Percentiles rank a stretch among this genome's conserved stretches.
phyloP scores from a whole-genome alignment of 2,329 filamentous ascomycete genomes.

The Colletotrichum sp. region DNA sequence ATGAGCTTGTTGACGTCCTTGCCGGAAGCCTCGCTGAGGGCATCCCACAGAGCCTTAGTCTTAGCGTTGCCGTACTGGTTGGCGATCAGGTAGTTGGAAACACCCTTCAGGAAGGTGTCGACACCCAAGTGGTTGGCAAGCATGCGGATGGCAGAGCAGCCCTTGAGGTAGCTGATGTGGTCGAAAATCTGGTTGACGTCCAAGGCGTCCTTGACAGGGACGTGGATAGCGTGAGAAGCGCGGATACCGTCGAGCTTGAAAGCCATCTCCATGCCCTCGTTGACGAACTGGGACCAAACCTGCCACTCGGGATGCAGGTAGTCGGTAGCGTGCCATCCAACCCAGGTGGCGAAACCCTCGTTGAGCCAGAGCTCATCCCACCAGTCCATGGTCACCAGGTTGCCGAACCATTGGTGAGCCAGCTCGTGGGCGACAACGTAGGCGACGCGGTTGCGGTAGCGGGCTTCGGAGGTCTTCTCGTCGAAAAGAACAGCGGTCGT shows the following conservation, averaged over 20 bases:
- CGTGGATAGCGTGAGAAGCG: constrained; percentile 94
- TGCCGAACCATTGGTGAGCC: constrained; percentile 95
- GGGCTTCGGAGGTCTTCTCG: constrained; percentile 85
- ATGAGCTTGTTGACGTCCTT: constrained; percentile 88
- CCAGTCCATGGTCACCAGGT: constrained; percentile 97
- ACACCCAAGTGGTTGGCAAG: constrained; percentile 87
- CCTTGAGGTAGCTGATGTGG: constrained; percentile 94
- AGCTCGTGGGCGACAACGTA: constrained; percentile 99
- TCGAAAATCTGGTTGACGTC: constrained; percentile 98
- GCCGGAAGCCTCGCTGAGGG: constrained; percentile 85
- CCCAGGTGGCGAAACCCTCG: constrained; percentile 98
- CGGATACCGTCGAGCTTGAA: constrained; percentile 90
- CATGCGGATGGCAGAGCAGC: constrained; percentile 96
- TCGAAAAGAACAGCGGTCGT: constrained; percentile 97
- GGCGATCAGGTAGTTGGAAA: constrained; percentile 85
- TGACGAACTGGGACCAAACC: constrained; percentile 96
- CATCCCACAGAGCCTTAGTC: constrained; percentile 89
- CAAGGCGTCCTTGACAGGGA: constrained; percentile 89
- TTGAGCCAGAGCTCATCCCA: constrained; percentile 95
- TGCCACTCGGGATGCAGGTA: constrained; percentile 96
- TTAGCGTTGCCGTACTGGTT: constrained; percentile 91
- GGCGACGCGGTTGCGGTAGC: constrained; percentile 91
- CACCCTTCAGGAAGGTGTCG: constrained; percentile 87
- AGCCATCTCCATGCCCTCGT: constrained; percentile 91
- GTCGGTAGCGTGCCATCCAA: constrained; percentile 92